Percentiles rank a stretch among this genome's conserved stretches.
Conservation (phyloP, 1,284 basidiomycete genomes). For the Ganoderma sinense region DNA sequence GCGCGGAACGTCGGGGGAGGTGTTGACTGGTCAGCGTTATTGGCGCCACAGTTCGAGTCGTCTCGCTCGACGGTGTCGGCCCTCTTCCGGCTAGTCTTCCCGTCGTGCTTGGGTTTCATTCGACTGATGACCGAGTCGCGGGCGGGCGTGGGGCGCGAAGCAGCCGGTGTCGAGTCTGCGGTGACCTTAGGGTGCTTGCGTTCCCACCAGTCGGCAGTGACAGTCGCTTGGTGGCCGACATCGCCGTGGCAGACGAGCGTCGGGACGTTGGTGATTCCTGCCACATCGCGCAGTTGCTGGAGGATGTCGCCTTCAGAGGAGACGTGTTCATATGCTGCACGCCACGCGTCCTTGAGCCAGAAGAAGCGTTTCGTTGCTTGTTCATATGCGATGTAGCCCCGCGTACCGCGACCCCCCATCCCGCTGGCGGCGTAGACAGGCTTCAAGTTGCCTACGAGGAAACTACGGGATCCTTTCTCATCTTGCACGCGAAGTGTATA, state of each 20-base stretch:
- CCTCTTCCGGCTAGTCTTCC: not conserved
- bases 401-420: constrained; percentile 3
- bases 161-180: not conserved
- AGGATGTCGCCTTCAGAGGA: constrained; percentile 2
- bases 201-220: not conserved
- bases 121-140: not conserved
- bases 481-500: not conserved
- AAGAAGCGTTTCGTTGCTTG: not conserved
- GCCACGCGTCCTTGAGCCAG: constrained; percentile 17
- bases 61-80: not conserved
- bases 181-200: not conserved
- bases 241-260: constrained; percentile 11
- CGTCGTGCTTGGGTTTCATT: not conserved
- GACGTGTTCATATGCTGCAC: not conserved
- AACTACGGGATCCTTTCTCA: not conserved
- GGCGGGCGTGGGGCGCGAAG: not conserved
- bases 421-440: not conserved
- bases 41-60: not conserved
- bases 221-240: constrained; percentile 6
- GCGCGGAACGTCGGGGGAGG: not conserved
- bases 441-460: not conserved
- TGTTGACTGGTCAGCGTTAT: not conserved
- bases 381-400: constrained; percentile 7
- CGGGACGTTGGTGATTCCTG: not conserved
- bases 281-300: not conserved